phyloP scores from a whole-genome alignment of 179 eudicot species.

The Silene noctiflora region DNA sequence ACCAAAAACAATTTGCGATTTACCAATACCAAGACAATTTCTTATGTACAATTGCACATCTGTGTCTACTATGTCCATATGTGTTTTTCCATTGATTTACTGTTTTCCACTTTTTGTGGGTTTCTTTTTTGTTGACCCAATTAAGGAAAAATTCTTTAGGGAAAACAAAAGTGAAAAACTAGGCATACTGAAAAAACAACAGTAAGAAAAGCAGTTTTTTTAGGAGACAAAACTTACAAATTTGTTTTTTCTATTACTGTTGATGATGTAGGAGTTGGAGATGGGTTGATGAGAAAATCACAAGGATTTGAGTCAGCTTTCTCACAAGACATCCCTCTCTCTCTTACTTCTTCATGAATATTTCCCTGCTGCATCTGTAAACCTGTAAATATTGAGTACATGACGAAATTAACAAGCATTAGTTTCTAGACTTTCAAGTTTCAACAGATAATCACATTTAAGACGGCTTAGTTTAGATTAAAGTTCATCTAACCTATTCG shows the following conservation, averaged over 20 bases:
- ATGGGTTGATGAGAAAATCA: slow-evolving; percentile 34
- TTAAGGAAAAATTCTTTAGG: neutral
- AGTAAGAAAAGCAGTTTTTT: neutral
- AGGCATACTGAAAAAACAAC: neutral
- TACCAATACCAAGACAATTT: slow-evolving; percentile 27
- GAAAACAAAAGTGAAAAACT: neutral
- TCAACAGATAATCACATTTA: too few relatives aligned
- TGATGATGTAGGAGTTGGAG: slow-evolving; percentile 14
- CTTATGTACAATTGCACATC: neutral
- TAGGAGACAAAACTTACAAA: slow-evolving; percentile 27
- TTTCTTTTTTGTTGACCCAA: slow-evolving; percentile 18
- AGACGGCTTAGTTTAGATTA: too few relatives aligned
- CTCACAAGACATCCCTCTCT: slow-evolving; percentile 25
- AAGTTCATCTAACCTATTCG: too few relatives aligned
- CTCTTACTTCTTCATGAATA: slow-evolving; percentile 25
- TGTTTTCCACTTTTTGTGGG: slow-evolving; percentile 27
- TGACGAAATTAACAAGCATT: too few relatives aligned
- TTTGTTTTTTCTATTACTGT: slow-evolving; percentile 29
- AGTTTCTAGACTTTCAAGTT: too few relatives aligned
- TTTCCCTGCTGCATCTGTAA: slow-evolving; percentile 35
- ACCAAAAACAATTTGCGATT: slow-evolving; percentile 27
- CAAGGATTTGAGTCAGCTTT: slow-evolving; percentile 39
- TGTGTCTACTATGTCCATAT: slow-evolving; percentile 18
- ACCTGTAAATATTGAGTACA: slow-evolving; percentile 18
- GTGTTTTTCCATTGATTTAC: slow-evolving; percentile 25